Evolutionary conservation across 805 yeast species (phyloP), one percentile per base, ranked within the genome.

Genomic region (Lipomyces mesembrius): DNA sequence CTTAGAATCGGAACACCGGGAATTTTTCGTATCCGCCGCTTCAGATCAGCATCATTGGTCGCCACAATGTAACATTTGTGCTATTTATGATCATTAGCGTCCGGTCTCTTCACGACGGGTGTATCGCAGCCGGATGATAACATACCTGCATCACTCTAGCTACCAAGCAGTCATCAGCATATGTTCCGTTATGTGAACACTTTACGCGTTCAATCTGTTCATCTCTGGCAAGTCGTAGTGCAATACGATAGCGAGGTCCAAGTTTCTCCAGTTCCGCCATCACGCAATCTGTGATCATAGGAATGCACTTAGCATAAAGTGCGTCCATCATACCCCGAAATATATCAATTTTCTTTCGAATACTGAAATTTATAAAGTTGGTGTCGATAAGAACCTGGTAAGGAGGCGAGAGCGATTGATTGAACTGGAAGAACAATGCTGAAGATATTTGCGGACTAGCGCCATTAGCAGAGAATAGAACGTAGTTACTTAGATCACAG

Each of bases 311-410:
- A 57, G 99, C 99, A 76, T 89, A 89, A 52, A 94, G 81, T 66
- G 96, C 85, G 77, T 94, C 98, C 98, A 95, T 94, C 89, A 95
- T 89, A 12, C 98, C 99, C 74, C 92, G 85, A n/a, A 92, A 93
- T 9, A 95, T 82, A 77, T 95, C 99, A 63, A 95, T 88, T 75
- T 95, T 95, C 81, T 95, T 95, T 78, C 92, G 98, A 72, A 95
- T 94, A 70, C 97, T 91, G 79, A 93, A 93, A 81, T 95, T 95
- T 79, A 95, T 91, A 79, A 95, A 95, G 82, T 95, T 95, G 35
- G 99, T 95, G 86, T 95, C 99, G 60, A 95, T 88, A 22, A 95
- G 83, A 3, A 95, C 94, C 77, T 95, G 98, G 76, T 95, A 95
- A 57, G 99, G 99, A n/a, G 99, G 99, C 77, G 91, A 92, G 71